Evolutionary conservation across 2,329 filamentous ascomycete genomes (phyloP).

Genomic region (Trichoderma sp.): DNA sequence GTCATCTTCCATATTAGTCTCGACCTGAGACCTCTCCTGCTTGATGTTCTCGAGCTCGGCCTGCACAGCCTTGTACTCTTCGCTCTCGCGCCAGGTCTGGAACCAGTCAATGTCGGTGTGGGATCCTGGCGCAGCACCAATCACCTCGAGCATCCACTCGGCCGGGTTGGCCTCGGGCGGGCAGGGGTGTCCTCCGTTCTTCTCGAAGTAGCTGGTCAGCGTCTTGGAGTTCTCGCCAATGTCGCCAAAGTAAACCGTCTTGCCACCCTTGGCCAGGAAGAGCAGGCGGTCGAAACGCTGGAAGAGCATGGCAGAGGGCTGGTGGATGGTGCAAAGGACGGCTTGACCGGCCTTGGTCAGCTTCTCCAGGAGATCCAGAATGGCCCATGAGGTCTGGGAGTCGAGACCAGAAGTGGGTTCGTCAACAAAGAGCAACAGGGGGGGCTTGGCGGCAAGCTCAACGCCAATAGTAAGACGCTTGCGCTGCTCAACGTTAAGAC

Average conservation of each 20-base stretch:
- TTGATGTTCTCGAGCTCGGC: constrained; percentile 61
- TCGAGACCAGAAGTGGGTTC: constrained; percentile 95
- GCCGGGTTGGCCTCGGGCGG: constrained; percentile 74
- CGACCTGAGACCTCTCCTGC: constrained; percentile 44
- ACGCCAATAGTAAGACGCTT: constrained; percentile 90
- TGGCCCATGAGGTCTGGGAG: constrained; percentile 91
- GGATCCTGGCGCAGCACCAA: constrained; percentile 65
- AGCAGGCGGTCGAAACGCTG: constrained; percentile 84
- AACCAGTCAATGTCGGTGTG: constrained; percentile 67
- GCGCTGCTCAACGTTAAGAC: constrained; percentile 71
- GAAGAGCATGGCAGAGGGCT: constrained; percentile 94
- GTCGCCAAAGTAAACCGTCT: constrained; percentile 79
- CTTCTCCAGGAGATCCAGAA: constrained; percentile 84
- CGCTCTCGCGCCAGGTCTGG: constrained; percentile 60
- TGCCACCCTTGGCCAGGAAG: constrained; percentile 74
- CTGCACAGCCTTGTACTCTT: constrained; percentile 59
- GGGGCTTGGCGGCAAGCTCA: constrained; percentile 90
- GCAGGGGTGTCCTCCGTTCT: constrained; percentile 67
- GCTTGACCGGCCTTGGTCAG: constrained; percentile 86
- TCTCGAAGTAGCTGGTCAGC: constrained; percentile 75
- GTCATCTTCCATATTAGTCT: constrained; percentile 39
- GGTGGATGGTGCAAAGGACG: constrained; percentile 95
- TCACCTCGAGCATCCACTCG: constrained; percentile 73
- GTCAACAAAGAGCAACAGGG: constrained; percentile 87
- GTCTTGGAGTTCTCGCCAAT: constrained; percentile 71